Conservation (phyloP, 495 filamentous ascomycete species). For the Trichocladium uniseriatum region DNA sequence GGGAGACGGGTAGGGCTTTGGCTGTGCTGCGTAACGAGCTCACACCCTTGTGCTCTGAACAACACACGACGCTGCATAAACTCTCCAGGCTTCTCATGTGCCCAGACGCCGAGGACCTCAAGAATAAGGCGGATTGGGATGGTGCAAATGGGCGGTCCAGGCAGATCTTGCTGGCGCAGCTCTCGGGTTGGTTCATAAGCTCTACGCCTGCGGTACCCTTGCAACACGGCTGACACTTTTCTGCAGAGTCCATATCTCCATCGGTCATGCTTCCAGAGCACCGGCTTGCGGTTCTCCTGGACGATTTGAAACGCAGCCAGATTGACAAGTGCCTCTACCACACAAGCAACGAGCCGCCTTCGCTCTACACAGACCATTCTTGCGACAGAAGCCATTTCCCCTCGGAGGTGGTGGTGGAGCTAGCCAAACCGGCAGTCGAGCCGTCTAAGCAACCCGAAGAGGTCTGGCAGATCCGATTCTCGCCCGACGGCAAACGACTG, state of each 20-base stretch:
- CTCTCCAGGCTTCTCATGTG: constrained; percentile 91
- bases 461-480: constrained; percentile 86
- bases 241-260: constrained; percentile 75
- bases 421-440: constrained; percentile 32
- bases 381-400: constrained; percentile 80
- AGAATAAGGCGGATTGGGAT: constrained; percentile 77
- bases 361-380: constrained; percentile 78
- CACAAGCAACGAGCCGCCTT: constrained; percentile 67
- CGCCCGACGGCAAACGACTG: constrained; percentile 74
- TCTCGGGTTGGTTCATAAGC: constrained; percentile 59
- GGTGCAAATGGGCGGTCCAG: constrained; percentile 74
- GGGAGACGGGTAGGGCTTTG: constrained; percentile 64
- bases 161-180: constrained; percentile 61
- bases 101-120: constrained; percentile 65
- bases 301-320: constrained; percentile 72
- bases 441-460: constrained; percentile 60
- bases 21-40: constrained; percentile 78
- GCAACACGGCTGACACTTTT: neutral
- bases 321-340: constrained; percentile 82
- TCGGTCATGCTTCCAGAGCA: constrained; percentile 98
- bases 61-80: constrained; percentile 58
- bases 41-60: constrained; percentile 76
- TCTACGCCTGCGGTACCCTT: neutral
- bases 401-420: constrained; percentile 50
- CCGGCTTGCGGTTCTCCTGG: constrained; percentile 74